Percentiles rank a stretch among this genome's conserved stretches.
Conservation (phyloP, 1,139 yeast species). For the Taphrina communis region DNA sequence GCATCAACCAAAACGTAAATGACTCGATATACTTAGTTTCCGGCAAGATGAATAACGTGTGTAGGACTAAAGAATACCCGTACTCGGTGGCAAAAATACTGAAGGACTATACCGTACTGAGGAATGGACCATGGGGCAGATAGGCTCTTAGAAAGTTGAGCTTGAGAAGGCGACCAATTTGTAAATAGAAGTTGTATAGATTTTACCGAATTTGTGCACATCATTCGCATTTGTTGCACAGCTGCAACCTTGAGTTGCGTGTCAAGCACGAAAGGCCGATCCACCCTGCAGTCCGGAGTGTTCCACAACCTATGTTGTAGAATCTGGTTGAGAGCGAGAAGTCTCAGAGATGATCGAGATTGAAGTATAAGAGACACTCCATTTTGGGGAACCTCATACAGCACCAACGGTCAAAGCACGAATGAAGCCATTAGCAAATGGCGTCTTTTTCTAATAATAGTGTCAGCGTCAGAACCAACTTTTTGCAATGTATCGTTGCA, state of each 20-base stretch:
- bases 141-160: not conserved
- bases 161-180: not conserved
- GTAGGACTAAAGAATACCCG: not conserved
- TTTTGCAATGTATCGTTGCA: not conserved
- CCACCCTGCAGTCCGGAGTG: no score
- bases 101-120: conserved; percentile 16
- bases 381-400: not conserved
- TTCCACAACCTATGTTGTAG: no score
- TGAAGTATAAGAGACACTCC: no score
- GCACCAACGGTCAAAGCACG: conserved; percentile 14
- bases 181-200: not conserved
- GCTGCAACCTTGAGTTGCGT: no score
- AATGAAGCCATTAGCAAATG: conserved; percentile 8
- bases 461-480: not conserved
- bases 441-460: not conserved
- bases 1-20: not conserved
- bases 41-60: not conserved
- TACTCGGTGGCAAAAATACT: conserved; percentile 4
- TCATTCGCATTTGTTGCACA: no score
- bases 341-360: no score
- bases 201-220: no score
- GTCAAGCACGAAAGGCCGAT: no score
- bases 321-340: no score
- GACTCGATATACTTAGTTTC: no score
- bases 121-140: conserved; percentile 24